Evolutionary conservation across 257 asterid genomes (phyloP), one percentile per base, ranked within the genome.

Genomic region (Buddleja alternifolia): DNA sequence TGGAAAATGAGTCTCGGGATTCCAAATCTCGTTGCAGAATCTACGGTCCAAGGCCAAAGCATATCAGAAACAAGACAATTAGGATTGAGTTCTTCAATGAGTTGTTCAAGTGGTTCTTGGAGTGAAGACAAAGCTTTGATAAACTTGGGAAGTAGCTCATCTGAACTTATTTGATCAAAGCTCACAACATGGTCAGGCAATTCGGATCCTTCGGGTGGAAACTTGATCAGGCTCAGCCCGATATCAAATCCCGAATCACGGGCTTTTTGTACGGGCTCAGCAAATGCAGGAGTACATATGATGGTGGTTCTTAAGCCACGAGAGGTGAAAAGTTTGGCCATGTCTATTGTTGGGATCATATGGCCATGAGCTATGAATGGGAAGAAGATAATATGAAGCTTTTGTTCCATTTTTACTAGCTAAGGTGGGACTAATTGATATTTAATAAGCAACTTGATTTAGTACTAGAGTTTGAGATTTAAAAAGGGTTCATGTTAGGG

Each of bases 321-420:
- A 8, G 92, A 81, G 3, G 32, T 39, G 67, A 88, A 78, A 8
- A 85, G 78, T 34, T 81, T 83, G 60, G 88, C 95, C 92, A 88
- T 83, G 66, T 88, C 88, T 7, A 88, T 20, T 16, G 67, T 64
- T 10, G 92, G 95, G 53, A 85, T 79, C 75, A 74, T 80, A 62
- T 88, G 95, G 44, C 95, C 92, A 0, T 74, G 81, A 64, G 92
- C 92, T 73, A 85, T 19, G 8, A 75, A 8, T 0, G 95, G 95
- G 44, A 81, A 56, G 64, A 81, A 66, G 68, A 73, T 67, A 16
- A 88, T 14, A 23, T 85, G 92, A 2, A 79, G 77, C 52, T 72
- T 60, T 11, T 6, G 17, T 25, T 37, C 63, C 78, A 77, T 77
- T 34, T 66, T 14, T 20, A 37, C 7, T 16, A 8, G 48, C 48